Base-by-base conservation (phyloP, 2,329 filamentous ascomycete species). In the Aspergillus brunneoviolaceus region DNA sequence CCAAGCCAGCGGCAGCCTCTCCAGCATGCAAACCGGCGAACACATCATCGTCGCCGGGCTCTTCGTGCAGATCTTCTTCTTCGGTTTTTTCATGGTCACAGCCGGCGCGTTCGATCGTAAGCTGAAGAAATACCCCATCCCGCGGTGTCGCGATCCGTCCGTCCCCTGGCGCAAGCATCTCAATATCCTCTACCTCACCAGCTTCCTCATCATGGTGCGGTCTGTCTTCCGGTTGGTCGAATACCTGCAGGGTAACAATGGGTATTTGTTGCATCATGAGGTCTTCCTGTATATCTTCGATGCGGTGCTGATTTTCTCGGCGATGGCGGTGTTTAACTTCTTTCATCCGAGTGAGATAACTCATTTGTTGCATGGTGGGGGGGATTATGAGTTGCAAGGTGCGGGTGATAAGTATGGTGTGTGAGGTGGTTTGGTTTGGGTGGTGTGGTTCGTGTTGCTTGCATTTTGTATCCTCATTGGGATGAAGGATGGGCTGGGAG, bases 1-100 rank as follows among this genome's bases (percentile, higher is more conserved):
- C 12, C 60, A 65, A 42, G 49, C 60, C 11, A 61, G 53, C 25
- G 52, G 53, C 10, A 33, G 7, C 45, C 51, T 60, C 31, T 5
- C 49, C 21, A n/a, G 62, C 49, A 57, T 63, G 58, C 60, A 64
- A 16, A 23, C 27, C n/a, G 66, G 63, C 11, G 63, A 70, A 48
- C 55, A 68, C 10, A 75, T 87, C 55, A 80, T 88, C 33, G 70
- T 87, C 2, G 80, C 65, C 0, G 86, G 86, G 0, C 73, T 89
- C 1, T 70, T 84, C 47, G 70, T 87, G n/a, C 86, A 89, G 67
- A 78, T 88, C 35, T 45, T 84, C 50, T 79, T 84, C 58, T 87
- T 88, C 58, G 79, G 77, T n/a, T 72, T 87, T 49, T 89, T 88
- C 65, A 73, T 83, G 33, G 58, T 79, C 6, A 57, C 59, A 0